Base-by-base conservation (phyloP, 805 yeast species). In the Millerozyma miso region DNA sequence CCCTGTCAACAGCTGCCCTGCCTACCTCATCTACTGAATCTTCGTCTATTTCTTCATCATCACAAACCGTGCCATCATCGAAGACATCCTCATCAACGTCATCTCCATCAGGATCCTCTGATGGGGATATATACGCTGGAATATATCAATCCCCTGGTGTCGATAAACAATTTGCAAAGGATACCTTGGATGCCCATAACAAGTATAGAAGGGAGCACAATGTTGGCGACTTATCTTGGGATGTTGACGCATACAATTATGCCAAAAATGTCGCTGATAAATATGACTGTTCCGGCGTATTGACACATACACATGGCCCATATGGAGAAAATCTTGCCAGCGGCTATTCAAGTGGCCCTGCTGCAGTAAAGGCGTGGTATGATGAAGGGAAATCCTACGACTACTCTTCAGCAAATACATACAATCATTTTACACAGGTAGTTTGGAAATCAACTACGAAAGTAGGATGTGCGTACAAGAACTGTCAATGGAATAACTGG, bases 381-480 rank as follows among this genome's bases (percentile, higher is more conserved):
- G 63, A 48, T 14, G 71, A 65, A 45, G 67, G 65, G 3, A 44
- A 46, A 8, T 41, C 57, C 16, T 65, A 55, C 46, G 47, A 51
- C 44, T 65, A 58, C 47, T 26, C 39, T n/a, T 31, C 56, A 3
- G 58, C 56, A 26, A 53, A 56, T 45, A 50, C 53, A 10, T 63
- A 56, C 45, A 55, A 62, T 46, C 67, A 62, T n/a, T 88, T 86
- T 65, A 84, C 95, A 16, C 93, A 85, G 60, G 67, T 87, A 34
- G 79, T 87, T 19, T 87, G 95, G 95, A 74, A 71, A 49, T 61
- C 67, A 19, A 67, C 87, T 19, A 70, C 80, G 10, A 61, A 70
- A 47, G 43, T 87, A 13, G 95, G 95, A 14, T 87, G 95, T 67
- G 93, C 84, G 40, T 67, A 71, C 60, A 81, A 79, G 56, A 59